Conservation (phyloP, 164 flowering plant genomes). For the Dillenia turbinata region DNA sequence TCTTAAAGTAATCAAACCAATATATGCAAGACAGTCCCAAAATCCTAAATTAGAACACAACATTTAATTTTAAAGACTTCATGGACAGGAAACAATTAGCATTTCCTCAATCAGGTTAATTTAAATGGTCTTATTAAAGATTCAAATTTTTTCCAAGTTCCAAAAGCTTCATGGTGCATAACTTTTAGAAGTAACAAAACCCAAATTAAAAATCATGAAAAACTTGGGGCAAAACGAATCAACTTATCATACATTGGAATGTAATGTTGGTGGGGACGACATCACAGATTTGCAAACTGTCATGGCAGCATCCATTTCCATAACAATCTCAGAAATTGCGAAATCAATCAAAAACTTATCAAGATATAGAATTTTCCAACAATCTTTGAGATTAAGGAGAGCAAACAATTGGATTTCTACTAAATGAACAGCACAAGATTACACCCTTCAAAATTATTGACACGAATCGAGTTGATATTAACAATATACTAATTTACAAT, state of each 20-base stretch:
- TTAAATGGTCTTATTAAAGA: not conserved
- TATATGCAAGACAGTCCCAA: no score
- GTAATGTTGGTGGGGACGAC: constrained; percentile 21
- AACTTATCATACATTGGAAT: constrained; percentile 9
- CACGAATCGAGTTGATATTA: not conserved
- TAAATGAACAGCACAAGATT: not conserved
- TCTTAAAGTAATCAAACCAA: no score
- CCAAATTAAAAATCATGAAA: not conserved
- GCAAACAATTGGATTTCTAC: not conserved
- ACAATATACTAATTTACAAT: not conserved
- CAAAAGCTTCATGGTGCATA: not conserved
- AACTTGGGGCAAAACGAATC: not conserved
- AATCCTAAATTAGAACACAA: no score
- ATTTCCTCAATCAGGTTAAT: not conserved
- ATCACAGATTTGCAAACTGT: constrained; percentile 36
- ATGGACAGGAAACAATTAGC: no score
- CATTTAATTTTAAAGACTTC: no score
- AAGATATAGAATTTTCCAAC: not conserved
- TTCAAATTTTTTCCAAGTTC: constrained; percentile 3
- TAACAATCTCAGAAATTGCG: constrained; percentile 1
- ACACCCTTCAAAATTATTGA: not conserved
- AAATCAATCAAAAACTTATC: constrained; percentile 8
- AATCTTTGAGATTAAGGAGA: not conserved
- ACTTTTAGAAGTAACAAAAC: not conserved
- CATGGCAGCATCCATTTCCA: constrained; percentile 45